phyloP scores from a whole-genome alignment of 495 filamentous ascomycete species.

The Xylaria flabelliformis region DNA sequence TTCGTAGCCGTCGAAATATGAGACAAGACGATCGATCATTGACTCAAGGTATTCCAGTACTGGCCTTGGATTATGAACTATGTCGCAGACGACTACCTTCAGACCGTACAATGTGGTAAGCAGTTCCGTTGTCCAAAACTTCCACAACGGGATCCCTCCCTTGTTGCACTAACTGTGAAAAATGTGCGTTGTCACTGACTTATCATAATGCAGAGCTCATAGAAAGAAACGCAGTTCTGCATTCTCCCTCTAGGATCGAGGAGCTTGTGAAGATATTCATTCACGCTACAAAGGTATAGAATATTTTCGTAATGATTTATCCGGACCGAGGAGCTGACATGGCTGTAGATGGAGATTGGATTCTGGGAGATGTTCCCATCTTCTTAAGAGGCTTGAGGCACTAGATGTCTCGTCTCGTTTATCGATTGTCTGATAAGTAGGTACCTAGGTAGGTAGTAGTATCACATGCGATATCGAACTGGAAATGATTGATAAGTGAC shows the following conservation, averaged over 20 bases:
- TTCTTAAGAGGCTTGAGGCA: constrained; percentile 6
- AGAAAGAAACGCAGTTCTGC: constrained; percentile 70
- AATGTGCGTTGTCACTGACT: constrained; percentile 34
- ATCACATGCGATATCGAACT: not conserved
- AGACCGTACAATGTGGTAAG: constrained; percentile 72
- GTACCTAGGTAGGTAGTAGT: not conserved
- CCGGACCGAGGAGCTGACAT: constrained; percentile 34
- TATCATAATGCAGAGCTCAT: constrained; percentile 61
- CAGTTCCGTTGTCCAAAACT: constrained; percentile 3
- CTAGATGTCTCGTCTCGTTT: not conserved
- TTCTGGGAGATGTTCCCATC: constrained; percentile 82
- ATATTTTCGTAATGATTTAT: not conserved
- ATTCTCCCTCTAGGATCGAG: constrained; percentile 76
- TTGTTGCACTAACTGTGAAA: not conserved
- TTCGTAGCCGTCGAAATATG: not conserved
- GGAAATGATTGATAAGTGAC: not conserved
- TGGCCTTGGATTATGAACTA: constrained; percentile 92
- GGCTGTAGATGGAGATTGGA: constrained; percentile 74
- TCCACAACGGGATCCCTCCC: not conserved
- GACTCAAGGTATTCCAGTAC: constrained; percentile 51
- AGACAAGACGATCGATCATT: not conserved
- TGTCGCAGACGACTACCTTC: constrained; percentile 74
- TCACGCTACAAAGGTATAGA: constrained; percentile 75
- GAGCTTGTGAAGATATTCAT: constrained; percentile 84
- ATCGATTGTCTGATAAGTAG: not conserved